A percentile compares a stretch with the other conserved stretches of the same genome.
Conservation (phyloP, 2,329 filamentous ascomycete species). For the Penicillium occitanis region DNA sequence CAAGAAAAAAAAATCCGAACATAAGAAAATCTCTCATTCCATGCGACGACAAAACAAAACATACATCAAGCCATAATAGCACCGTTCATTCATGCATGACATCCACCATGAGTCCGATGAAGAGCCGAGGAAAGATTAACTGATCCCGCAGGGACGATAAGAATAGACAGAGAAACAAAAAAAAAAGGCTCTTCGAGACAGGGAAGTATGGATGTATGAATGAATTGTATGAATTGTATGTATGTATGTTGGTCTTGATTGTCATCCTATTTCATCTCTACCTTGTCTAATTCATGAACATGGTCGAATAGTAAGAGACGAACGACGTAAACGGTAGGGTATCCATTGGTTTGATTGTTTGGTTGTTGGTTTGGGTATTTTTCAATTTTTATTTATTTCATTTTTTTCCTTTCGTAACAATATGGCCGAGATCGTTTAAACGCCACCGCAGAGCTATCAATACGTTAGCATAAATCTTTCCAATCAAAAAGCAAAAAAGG, state of each 20-base stretch:
- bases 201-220: not conserved
- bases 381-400: slow-evolving; percentile 9
- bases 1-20: not conserved
- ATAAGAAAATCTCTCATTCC: not conserved
- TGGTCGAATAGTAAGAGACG: slow-evolving; percentile 6
- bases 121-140: not conserved
- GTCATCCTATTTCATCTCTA: slow-evolving; percentile 13
- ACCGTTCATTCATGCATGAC: not conserved
- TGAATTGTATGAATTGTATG: slow-evolving; percentile 12
- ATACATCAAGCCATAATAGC: not conserved
- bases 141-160: not conserved
- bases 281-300: slow-evolving; percentile 15
- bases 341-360: slow-evolving; percentile 13
- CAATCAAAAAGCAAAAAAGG: not conserved
- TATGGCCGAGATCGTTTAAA: slow-evolving; percentile 43
- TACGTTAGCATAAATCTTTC: not conserved
- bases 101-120: not conserved
- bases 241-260: slow-evolving; percentile 10
- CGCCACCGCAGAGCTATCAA: slow-evolving; percentile 41
- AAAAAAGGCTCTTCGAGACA: not conserved
- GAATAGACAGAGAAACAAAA: not conserved
- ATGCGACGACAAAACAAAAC: not conserved
- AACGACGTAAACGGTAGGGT: slow-evolving; percentile 11
- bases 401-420: slow-evolving; percentile 5
- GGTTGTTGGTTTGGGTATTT: slow-evolving; percentile 5